Base-by-base conservation (phyloP, 2,329 filamentous ascomycete species). In the Periconia macrospinosa region DNA sequence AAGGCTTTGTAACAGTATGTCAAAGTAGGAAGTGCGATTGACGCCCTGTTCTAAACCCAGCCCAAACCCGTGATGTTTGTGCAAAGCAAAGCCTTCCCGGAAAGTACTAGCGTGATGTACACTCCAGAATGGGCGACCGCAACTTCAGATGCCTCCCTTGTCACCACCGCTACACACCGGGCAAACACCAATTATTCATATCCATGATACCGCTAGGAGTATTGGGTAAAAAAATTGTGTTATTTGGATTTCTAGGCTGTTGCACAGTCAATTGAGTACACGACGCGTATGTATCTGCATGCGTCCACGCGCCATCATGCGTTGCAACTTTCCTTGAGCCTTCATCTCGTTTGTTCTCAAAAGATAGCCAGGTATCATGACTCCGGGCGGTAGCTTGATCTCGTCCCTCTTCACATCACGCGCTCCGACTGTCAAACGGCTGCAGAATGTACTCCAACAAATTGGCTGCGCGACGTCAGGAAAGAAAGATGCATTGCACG, bases 381-480 rank as follows among this genome's bases (percentile, higher is more conserved):
- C 45, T n/a, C 35, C 42, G 37, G 6, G 15, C 14, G 47, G 42
- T 6, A 52, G 19, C 15, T 14, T 47, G 13, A 45, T 56, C 15
- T 17, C 41, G 8, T 23, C 20, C 13, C 45, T 56, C 23, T 15
- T 41, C 18, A 47, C 14, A 61, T 63, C 49, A 18, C 54, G n/a
- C 47, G 54, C 3, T 17, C 56, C 27, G 30, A 86, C 83, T 64
- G 67, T 75, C 30, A 69, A 75, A 41, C 76, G 84, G 45, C 74
- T 91, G 19, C 84, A 85, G 64, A 74, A 78, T 35, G 70, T 90
- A 37, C 85, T 87, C 6, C 79, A 79, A 50, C 78, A 80, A 55
- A 88, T 84, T 52, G 88, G 87, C 9, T 78, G 86, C 35, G 75
- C 80, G 20, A 79, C 76, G 1, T 78, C 82, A 0, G 88, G 88